phyloP scores from a whole-genome alignment of 2,329 filamentous ascomycete species.

The Pseudogymnoascus sp. region DNA sequence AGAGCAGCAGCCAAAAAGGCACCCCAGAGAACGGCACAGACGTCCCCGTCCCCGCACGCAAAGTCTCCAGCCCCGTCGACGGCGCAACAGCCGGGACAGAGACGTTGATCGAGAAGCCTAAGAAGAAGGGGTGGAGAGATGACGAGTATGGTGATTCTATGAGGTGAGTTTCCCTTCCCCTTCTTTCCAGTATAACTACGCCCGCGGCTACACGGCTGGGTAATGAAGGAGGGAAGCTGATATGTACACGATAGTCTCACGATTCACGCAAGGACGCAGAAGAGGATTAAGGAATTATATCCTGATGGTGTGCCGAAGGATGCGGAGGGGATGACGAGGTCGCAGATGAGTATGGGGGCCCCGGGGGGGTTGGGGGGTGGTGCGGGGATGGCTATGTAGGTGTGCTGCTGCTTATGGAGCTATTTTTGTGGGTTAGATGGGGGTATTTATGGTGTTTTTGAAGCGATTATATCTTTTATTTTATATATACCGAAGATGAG shows the following conservation, averaged over 20 bases:
- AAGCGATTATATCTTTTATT: no score
- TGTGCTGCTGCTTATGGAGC: no score
- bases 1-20: background rate
- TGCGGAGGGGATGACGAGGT: background rate
- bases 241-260: background rate
- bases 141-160: background rate
- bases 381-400: no score
- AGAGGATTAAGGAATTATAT: background rate
- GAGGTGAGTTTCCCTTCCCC: background rate
- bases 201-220: no score
- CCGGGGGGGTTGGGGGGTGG: no score
- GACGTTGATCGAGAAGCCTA: background rate
- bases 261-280: background rate
- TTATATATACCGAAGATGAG: no score
- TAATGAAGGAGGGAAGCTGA: no score
- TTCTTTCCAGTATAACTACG: no score
- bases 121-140: background rate
- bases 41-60: background rate
- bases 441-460: no score
- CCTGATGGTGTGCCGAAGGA: background rate
- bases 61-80: background rate
- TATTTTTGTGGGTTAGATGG: no score
- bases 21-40: background rate
- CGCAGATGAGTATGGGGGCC: background rate
- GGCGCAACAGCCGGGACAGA: background rate